Conservation (phyloP, 2,329 filamentous ascomycete genomes). For the Lachnellula subtilissima region DNA sequence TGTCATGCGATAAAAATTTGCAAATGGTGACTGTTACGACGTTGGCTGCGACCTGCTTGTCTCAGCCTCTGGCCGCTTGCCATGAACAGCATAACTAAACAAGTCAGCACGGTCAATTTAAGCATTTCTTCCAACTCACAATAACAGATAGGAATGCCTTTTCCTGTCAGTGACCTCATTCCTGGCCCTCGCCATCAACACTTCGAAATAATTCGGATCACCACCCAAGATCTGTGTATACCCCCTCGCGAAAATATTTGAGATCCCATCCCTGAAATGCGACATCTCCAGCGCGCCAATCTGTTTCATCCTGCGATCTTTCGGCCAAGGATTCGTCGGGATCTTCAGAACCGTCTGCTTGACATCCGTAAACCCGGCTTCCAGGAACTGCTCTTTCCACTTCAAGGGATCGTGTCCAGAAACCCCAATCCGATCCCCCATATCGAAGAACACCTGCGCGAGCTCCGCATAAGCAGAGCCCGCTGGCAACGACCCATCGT, state of each 20-base stretch:
- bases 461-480: background rate
- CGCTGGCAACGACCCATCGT: conserved; percentile 31
- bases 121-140: background rate
- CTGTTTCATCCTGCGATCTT: conserved; percentile 14
- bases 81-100: background rate
- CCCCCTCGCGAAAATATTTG: conserved; percentile 2
- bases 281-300: conserved; percentile 8
- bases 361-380: conserved; percentile 27
- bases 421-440: conserved; percentile 33
- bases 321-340: conserved; percentile 24
- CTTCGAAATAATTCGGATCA: conserved; percentile 2
- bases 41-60: background rate
- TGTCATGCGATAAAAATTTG: background rate
- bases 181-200: conserved; percentile 2
- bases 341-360: conserved; percentile 23
- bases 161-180: conserved; percentile 4
- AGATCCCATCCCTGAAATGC: conserved; percentile 4
- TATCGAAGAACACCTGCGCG: conserved; percentile 33
- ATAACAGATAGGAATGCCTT: conserved; percentile 2
- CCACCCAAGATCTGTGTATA: conserved; percentile 3
- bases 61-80: background rate
- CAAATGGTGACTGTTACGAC: background rate
- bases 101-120: too few relatives aligned
- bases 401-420: conserved; percentile 20
- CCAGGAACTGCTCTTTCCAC: conserved; percentile 37